Percentiles rank a stretch among this genome's conserved stretches.
Conservation (phyloP, 345 rosid species). For the Citrus unshiu region DNA sequence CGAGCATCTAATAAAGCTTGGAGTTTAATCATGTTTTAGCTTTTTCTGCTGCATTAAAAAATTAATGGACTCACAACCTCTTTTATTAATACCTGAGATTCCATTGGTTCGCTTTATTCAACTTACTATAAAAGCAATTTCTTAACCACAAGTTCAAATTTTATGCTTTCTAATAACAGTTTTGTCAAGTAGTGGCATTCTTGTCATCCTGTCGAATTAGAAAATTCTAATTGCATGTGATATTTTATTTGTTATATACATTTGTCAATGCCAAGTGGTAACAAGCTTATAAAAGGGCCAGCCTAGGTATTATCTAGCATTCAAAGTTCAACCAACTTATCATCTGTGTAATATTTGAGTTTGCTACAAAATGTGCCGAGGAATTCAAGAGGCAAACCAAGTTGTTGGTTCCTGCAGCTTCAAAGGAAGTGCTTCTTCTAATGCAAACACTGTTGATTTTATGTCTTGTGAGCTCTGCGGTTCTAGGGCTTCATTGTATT, state of each 20-base stretch:
- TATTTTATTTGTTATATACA: not conserved
- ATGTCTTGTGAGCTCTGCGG: conserved; percentile 68
- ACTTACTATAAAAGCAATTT: not conserved
- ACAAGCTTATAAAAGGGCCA: not conserved
- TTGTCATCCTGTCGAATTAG: conserved; percentile 13
- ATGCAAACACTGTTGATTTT: conserved; percentile 7
- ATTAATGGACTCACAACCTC: conserved; percentile 1
- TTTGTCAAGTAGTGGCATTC: conserved; percentile 24
- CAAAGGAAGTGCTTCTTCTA: conserved; percentile 7
- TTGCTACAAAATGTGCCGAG: conserved; percentile 49
- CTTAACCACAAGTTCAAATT: conserved; percentile 31
- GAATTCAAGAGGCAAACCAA: conserved; percentile 27
- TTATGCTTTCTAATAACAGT: not conserved
- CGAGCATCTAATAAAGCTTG: conserved; percentile 25
- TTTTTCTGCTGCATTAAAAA: not conserved
- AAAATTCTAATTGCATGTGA: conserved; percentile 10
- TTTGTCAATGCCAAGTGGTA: not conserved
- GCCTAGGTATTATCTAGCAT: not conserved
- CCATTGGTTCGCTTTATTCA: conserved; percentile 2
- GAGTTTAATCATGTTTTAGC: conserved; percentile 17
- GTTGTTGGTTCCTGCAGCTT: not conserved
- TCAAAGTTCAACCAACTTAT: not conserved
- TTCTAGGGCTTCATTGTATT: conserved; percentile 51
- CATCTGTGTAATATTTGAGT: not conserved
- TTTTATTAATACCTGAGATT: not conserved